Evolutionary conservation across 495 filamentous ascomycete species (phyloP), one percentile per base, ranked within the genome.

Genomic region (Stereocaulon alpinum): DNA sequence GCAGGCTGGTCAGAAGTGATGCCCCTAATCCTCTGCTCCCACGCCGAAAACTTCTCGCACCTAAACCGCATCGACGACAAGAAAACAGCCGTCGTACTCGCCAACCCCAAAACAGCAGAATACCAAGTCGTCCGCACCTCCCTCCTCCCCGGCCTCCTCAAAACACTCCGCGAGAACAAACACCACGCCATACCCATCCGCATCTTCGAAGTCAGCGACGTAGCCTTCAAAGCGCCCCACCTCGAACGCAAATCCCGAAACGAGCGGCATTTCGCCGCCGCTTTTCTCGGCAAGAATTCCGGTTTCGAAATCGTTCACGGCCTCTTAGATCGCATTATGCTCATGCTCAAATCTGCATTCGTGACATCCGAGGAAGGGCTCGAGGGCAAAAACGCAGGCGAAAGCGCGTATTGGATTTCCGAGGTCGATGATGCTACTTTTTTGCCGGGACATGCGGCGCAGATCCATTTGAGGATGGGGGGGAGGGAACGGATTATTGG

Each of bases 31-130:
- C 81, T 99, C 51, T 99, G 93, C 81, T 95, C 89, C 17, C 91
- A 97, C 70, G 93, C 96, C 68, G 93, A 99, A 80, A 99, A 97
- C 76, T 99, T 96, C 70, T 86, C 76, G 48, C 96, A 90, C 89
- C 77, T 99, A 41, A 95, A 97, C 73, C 87, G 92, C 59, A 82
- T 83, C 61, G 91, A 96, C 62, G 87, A 96, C 63, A 91, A 93
- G 50, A 84, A 74, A 22, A 91, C 85, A 0, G 90, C 89, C 6
- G 85, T 99, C 62, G 86, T 80, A 67, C 84, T 99, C 43, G 88
- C 88, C 58, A 99, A 99, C 73, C 93, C 93, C 55, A 97, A 97
- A 77, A 94, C 92, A 3, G 80, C 82, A 18, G 93, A 99, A 68
- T 99, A 96, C 73, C 93, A 99, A 71, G 83, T 99, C 61, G 94